A percentile compares a stretch with the other conserved stretches of the same genome.
These are phyloP conservation scores for Mycosphaerella sp. DNA, from an alignment of 2,329 filamentous ascomycete species.

Conservation along the genomic window DNA sequence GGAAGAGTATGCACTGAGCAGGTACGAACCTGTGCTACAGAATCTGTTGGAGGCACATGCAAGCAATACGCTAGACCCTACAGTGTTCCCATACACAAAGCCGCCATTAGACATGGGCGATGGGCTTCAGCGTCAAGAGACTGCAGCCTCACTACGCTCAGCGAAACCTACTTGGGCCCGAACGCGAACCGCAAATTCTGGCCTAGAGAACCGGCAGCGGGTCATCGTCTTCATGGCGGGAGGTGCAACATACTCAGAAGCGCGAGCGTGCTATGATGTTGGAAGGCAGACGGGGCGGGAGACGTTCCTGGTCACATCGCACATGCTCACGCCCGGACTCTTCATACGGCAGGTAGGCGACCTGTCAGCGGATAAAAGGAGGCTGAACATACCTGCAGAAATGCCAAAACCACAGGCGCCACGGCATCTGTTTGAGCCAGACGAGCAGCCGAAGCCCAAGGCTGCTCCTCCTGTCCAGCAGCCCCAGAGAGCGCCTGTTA, in stretches of 20 bases:
- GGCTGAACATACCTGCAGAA: constrained; percentile 74
- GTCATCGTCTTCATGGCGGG: constrained; percentile 93
- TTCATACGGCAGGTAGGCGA: constrained; percentile 80
- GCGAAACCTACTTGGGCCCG: constrained; percentile 96
- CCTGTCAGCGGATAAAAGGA: constrained; percentile 65
- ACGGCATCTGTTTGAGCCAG: constrained; percentile 74
- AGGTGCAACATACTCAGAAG: constrained; percentile 88
- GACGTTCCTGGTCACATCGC: constrained; percentile 79
- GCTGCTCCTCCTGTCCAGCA: constrained; percentile 34
- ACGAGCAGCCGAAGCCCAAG: constrained; percentile 50
- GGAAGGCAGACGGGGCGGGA: constrained; percentile 67
- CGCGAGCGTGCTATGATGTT: constrained; percentile 81
- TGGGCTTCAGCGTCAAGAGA: constrained; percentile 47
- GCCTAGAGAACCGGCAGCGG: constrained; percentile 76
- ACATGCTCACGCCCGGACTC: constrained; percentile 82
- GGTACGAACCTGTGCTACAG: constrained; percentile 77
- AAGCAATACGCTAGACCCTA: constrained; percentile 38
- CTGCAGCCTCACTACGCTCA: constrained; percentile 67
- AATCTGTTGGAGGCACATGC: constrained; percentile 69
- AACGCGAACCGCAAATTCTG: constrained; percentile 52
- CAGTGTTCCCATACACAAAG: constrained; percentile 45
- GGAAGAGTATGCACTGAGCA: constrained; percentile 79
- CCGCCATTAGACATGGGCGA: constrained; percentile 55
- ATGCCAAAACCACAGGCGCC: constrained; percentile 75
- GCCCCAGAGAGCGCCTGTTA: constrained; percentile 16